Percentiles rank a stretch among this genome's conserved stretches.
Evolutionary conservation across 306 rosid genomes (phyloP).

Genomic region (Comarum palustre): DNA sequence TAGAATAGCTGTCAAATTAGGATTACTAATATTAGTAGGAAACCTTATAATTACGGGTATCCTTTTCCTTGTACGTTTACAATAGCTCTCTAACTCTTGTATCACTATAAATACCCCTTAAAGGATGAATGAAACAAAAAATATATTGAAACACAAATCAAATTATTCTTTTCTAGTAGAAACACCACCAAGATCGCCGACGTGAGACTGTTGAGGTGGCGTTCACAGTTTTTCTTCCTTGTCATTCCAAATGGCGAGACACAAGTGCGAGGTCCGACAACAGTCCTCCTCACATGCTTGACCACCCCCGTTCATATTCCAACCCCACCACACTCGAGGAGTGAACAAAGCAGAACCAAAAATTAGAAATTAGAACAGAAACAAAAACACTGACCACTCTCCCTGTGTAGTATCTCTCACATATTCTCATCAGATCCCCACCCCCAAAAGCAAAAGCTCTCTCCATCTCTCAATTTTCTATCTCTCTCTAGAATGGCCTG

Average conservation of each 20-base stretch:
- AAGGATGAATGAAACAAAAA: no score
- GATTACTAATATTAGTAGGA: no score
- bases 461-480: neutral
- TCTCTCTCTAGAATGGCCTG: slow-evolving; percentile 12
- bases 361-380: neutral
- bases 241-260: neutral
- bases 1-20: no score
- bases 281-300: slow-evolving; percentile 1
- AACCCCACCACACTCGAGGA: neutral
- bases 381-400: neutral
- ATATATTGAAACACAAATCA: no score
- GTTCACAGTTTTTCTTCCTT: no score
- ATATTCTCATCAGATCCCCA: slow-evolving; percentile 71
- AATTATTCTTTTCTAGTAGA: no score
- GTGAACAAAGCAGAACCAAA: neutral
- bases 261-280: slow-evolving; percentile 2
- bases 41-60: no score
- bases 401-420: slow-evolving; percentile 34
- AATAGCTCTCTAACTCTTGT: no score
- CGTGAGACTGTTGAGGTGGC: no score
- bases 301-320: neutral
- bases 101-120: no score
- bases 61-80: no score
- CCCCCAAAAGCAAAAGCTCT: slow-evolving; percentile 33
- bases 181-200: no score